phyloP scores from a whole-genome alignment of 2,329 filamentous ascomycete species.

The Thielaviopsis euricoi region DNA sequence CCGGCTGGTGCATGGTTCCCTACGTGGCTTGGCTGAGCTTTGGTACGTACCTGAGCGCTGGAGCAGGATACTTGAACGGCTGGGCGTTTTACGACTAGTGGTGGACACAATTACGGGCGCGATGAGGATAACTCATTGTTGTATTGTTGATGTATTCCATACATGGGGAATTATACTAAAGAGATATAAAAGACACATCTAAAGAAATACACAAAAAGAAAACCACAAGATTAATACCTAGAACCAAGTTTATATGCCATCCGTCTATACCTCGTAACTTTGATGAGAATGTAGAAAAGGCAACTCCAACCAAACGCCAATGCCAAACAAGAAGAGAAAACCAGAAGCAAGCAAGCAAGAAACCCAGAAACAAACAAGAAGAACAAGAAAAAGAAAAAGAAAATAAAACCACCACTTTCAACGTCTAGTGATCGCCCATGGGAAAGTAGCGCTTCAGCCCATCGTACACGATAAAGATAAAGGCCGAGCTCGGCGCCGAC shows the following conservation, averaged over 20 bases:
- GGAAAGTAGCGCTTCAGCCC: slow-evolving; percentile 57
- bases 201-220: not conserved
- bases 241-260: not conserved
- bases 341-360: slow-evolving; percentile 11
- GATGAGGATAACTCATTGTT: too few relatives aligned
- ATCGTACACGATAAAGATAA: slow-evolving; percentile 95
- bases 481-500: slow-evolving; percentile 86
- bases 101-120: too few relatives aligned
- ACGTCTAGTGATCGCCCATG: slow-evolving; percentile 20
- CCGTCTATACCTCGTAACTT: not conserved
- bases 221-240: not conserved
- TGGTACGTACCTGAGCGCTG: slow-evolving; percentile 67
- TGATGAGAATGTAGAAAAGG: not conserved
- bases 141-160: not conserved
- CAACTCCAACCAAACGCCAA: not conserved
- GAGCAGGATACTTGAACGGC: slow-evolving; percentile 49
- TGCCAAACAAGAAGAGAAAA: slow-evolving; percentile 12
- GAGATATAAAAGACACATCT: not conserved
- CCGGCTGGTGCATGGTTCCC: slow-evolving; percentile 60
- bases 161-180: not conserved
- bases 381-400: slow-evolving; percentile 3
- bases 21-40: slow-evolving; percentile 80
- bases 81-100: slow-evolving; percentile 40
- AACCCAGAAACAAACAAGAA: slow-evolving; percentile 15
- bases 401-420: too few relatives aligned